A percentile compares a stretch with the other conserved stretches of the same genome.
These are phyloP conservation scores for Metschnikowia orientalis DNA, from an alignment of 805 yeast species.

Conservation along the genomic window DNA sequence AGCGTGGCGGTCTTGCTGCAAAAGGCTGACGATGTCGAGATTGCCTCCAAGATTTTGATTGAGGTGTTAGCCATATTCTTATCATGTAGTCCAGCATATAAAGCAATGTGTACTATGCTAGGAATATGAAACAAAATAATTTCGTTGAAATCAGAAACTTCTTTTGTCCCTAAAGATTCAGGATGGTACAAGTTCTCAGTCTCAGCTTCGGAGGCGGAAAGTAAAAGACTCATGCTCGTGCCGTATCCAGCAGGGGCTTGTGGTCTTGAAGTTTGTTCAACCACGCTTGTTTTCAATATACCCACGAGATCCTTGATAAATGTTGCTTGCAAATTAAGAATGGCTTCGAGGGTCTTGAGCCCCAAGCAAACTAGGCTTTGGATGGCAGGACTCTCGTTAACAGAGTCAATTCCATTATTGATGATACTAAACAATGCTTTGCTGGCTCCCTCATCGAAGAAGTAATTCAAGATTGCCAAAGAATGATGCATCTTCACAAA, in stretches of 20 bases:
- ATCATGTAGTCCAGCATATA: slow-evolving; percentile 63
- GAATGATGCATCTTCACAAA: slow-evolving; percentile 67
- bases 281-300: slow-evolving; percentile 31
- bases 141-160: slow-evolving; percentile 62
- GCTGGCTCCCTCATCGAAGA: slow-evolving; percentile 59
- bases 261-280: neutral
- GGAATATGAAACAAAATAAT: slow-evolving; percentile 69
- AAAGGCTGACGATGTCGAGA: slow-evolving; percentile 50
- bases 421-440: slow-evolving; percentile 53
- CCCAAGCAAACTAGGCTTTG: slow-evolving; percentile 36
- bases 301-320: slow-evolving; percentile 55
- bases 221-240: slow-evolving; percentile 27
- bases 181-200: slow-evolving; percentile 37
- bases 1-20: slow-evolving; percentile 17
- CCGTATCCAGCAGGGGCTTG: slow-evolving; percentile 19
- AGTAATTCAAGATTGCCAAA: slow-evolving; percentile 53
- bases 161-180: slow-evolving; percentile 50
- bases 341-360: slow-evolving; percentile 41
- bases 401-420: slow-evolving; percentile 51
- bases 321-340: slow-evolving; percentile 54
- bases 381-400: slow-evolving; percentile 40
- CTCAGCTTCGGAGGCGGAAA: slow-evolving; percentile 20
- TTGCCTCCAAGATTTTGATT: slow-evolving; percentile 46
- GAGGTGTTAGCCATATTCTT: slow-evolving; percentile 49
- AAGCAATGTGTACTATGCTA: slow-evolving; percentile 65